A percentile compares a stretch with the other conserved stretches of the same genome.
Conservation (phyloP, 805 yeast species). For the Lipomyces starkeyi region DNA sequence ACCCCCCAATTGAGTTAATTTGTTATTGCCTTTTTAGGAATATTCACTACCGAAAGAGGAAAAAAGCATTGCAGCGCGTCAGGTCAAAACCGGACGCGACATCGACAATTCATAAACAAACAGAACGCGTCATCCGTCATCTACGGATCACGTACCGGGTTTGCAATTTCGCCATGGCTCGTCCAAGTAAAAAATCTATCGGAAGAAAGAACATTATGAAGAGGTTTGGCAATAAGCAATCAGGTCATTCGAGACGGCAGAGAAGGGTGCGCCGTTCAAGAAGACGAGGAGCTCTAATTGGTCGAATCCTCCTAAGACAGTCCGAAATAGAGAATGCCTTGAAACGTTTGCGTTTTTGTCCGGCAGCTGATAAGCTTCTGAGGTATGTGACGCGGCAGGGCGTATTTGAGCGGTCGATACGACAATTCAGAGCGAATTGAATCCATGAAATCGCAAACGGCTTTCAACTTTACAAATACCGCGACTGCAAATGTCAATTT, state of each 20-base stretch:
- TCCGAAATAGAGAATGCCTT: neutral
- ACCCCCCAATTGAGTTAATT: too few species aligned
- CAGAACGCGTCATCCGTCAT: neutral
- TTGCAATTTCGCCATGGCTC: neutral
- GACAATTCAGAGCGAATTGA: neutral
- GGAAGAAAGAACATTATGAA: constrained; percentile 8
- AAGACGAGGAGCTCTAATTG: neutral
- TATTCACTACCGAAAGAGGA: neutral
- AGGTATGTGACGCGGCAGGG: neutral
- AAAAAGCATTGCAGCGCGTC: neutral
- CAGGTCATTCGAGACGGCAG: neutral
- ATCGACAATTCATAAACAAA: neutral
- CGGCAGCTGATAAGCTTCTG: neutral
- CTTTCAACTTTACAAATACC: too few species aligned
- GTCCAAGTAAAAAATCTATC: neutral
- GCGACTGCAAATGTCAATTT: too few species aligned
- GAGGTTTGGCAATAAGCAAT: neutral
- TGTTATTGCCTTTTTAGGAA: neutral
- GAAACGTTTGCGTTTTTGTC: constrained; percentile 2
- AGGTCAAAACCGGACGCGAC: neutral
- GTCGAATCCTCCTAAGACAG: neutral
- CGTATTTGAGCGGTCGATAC: constrained; percentile 1
- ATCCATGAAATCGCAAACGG: too few species aligned
- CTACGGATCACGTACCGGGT: too few species aligned
- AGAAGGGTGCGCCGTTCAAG: neutral